Evolutionary conservation across 2,329 filamentous ascomycete genomes (phyloP).

Genomic region (Falciphora oryzae): DNA sequence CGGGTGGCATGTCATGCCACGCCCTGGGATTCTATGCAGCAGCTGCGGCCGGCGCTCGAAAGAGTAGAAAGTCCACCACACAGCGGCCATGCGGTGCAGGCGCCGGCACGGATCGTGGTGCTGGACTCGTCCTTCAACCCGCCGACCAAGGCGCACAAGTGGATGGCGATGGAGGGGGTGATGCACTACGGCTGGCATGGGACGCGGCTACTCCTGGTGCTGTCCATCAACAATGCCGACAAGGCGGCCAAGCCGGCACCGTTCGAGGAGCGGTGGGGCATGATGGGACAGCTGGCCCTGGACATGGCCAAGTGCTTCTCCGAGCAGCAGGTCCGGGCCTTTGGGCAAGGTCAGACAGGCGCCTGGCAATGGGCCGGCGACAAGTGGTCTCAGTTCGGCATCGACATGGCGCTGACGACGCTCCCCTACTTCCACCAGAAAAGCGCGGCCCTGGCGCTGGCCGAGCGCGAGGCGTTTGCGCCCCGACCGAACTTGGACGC

Average conservation of each 20-base stretch:
- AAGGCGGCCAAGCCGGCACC: constrained; percentile 61
- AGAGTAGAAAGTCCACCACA: neutral
- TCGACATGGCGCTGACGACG: constrained; percentile 67
- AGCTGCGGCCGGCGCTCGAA: neutral
- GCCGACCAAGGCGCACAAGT: constrained; percentile 55
- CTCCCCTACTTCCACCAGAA: constrained; percentile 72
- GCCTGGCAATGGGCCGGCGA: neutral
- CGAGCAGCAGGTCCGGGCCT: neutral
- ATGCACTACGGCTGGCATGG: constrained; percentile 6
- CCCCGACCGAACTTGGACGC: neutral
- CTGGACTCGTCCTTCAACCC: constrained; percentile 67
- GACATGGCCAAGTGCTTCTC: constrained; percentile 38
- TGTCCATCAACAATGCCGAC: constrained; percentile 61
- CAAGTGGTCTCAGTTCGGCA: constrained; percentile 20
- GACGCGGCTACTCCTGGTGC: constrained; percentile 48
- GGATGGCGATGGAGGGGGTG: constrained; percentile 48
- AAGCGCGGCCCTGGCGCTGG: constrained; percentile 48
- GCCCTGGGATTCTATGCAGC: neutral
- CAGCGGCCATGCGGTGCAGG: neutral
- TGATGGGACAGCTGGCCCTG: constrained; percentile 65
- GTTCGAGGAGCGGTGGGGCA: constrained; percentile 60
- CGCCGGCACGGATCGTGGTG: constrained; percentile 38
- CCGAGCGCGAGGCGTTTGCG: constrained; percentile 23
- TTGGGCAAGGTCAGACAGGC: no score
- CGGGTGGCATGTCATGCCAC: neutral